A percentile compares a stretch with the other conserved stretches of the same genome.
Evolutionary conservation across 257 asterid species (phyloP).

Genomic region (Solanum chiquidenum): DNA sequence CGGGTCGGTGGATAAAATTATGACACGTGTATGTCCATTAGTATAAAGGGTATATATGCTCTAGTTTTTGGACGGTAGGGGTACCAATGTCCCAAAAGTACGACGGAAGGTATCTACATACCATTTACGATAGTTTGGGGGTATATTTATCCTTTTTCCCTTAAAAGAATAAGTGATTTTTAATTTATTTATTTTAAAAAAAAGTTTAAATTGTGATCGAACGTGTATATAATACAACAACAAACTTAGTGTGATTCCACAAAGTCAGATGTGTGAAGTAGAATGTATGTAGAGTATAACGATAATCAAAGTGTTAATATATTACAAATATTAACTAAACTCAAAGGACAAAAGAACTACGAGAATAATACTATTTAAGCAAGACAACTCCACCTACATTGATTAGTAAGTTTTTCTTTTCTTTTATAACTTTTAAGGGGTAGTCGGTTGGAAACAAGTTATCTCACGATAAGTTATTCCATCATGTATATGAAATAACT

Average conservation of each 20-base stretch:
- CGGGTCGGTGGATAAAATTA: too few species aligned
- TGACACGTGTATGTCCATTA: too few species aligned
- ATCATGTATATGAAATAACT: fast-evolving
- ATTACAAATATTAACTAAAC: not conserved
- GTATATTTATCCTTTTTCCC: too few species aligned
- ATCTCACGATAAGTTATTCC: not conserved
- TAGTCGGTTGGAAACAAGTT: not conserved
- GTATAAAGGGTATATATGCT: too few species aligned
- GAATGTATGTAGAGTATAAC: not conserved
- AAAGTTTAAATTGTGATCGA: not conserved
- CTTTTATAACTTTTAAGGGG: not conserved
- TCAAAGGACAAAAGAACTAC: not conserved
- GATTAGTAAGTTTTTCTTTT: not conserved
- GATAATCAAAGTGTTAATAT: too few species aligned
- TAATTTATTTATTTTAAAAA: too few species aligned
- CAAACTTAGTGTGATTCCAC: too few species aligned
- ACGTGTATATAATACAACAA: not conserved
- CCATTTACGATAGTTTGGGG: too few species aligned
- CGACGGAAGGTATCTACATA: too few species aligned
- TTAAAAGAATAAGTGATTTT: too few species aligned
- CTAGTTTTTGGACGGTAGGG: too few species aligned
- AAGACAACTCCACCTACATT: not conserved
- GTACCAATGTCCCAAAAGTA: too few species aligned
- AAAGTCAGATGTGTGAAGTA: not conserved
- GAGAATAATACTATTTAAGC: not conserved